Evolutionary conservation across 2,329 filamentous ascomycete genomes (phyloP).

Genomic region (Lachnellula hyalina): DNA sequence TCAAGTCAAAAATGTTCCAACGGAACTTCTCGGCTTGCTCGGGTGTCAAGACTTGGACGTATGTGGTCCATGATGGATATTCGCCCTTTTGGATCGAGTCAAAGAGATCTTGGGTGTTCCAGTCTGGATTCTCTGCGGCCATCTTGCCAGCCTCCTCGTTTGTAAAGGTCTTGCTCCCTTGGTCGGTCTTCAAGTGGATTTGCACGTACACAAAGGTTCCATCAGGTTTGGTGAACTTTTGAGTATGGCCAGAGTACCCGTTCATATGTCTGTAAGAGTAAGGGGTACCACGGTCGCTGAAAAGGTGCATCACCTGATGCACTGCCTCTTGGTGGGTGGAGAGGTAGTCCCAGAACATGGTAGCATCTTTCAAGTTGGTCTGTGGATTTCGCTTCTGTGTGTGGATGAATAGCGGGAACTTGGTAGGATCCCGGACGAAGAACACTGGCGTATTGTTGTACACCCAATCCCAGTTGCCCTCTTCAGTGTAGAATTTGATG

Average conservation of each 20-base stretch:
- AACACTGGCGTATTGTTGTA: slow-evolving; percentile 75
- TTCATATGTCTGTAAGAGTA: slow-evolving; percentile 63
- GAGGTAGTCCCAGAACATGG: slow-evolving; percentile 43
- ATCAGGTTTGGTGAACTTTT: slow-evolving; percentile 61
- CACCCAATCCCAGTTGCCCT: slow-evolving; percentile 69
- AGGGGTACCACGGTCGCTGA: slow-evolving; percentile 61
- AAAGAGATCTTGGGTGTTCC: slow-evolving; percentile 58
- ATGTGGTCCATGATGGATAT: slow-evolving; percentile 57
- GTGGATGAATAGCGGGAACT: slow-evolving; percentile 72
- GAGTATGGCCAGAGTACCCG: slow-evolving; percentile 62
- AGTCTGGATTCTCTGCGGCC: slow-evolving; percentile 55
- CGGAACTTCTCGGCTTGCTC: slow-evolving; percentile 55
- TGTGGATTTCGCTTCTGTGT: slow-evolving; percentile 72
- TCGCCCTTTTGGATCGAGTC: slow-evolving; percentile 57
- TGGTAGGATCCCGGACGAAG: slow-evolving; percentile 68
- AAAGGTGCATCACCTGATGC: slow-evolving; percentile 61
- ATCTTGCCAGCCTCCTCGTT: slow-evolving; percentile 51
- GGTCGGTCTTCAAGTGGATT: slow-evolving; percentile 58
- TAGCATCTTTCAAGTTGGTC: slow-evolving; percentile 63
- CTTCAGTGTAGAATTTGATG: slow-evolving; percentile 65
- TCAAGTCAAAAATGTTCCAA: slow-evolving; percentile 64
- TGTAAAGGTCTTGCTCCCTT: slow-evolving; percentile 56
- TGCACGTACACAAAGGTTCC: slow-evolving; percentile 62
- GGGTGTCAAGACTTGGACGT: slow-evolving; percentile 58
- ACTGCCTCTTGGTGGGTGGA: slow-evolving; percentile 56